Percentiles rank a stretch among this genome's conserved stretches.
These are phyloP conservation scores for Schoenoplectus tabernaemontani DNA, from an alignment of 202 grass and related monocot species.

Conservation along the genomic window DNA sequence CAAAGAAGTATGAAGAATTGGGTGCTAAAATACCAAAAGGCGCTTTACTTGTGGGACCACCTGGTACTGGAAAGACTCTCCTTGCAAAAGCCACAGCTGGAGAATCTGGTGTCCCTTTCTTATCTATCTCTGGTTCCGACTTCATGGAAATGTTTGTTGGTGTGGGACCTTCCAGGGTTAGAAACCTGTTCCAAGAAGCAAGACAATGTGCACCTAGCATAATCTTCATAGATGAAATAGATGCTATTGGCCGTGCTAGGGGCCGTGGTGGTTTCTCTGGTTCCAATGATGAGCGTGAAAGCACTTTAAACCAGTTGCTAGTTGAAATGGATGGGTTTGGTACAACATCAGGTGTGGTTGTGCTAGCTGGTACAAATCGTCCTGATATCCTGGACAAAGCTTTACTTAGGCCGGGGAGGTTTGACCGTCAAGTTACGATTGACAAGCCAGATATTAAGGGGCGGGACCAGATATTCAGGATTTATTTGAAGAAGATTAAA, in stretches of 20 bases:
- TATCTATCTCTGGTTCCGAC: conserved; percentile 73
- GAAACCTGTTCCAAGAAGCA: conserved; percentile 83
- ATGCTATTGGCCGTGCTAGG: conserved; percentile 82
- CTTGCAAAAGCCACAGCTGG: conserved; percentile 92
- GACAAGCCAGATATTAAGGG: conserved; percentile 87
- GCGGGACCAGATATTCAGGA: conserved; percentile 76
- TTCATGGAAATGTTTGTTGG: conserved; percentile 99
- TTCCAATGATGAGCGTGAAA: conserved; percentile 59
- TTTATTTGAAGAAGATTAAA: conserved; percentile 89
- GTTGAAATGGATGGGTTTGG: conserved; percentile 98
- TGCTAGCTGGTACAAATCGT: conserved; percentile 87
- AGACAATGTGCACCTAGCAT: conserved; percentile 65
- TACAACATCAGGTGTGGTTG: conserved; percentile 67
- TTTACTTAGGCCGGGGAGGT: conserved; percentile 81
- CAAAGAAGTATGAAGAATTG: conserved; percentile 84
- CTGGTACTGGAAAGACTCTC: conserved; percentile 82
- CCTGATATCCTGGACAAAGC: conserved; percentile 91
- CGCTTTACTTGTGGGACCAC: conserved; percentile 75
- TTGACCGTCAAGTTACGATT: conserved; percentile 78
- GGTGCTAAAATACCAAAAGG: conserved; percentile 97
- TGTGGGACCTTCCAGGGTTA: conserved; percentile 79
- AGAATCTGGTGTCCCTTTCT: conserved; percentile 77
- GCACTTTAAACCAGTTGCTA: conserved; percentile 79
- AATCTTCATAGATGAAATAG: conserved; percentile 90
- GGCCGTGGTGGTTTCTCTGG: conserved; percentile 56